phyloP scores from a whole-genome alignment of 352 stramenopile genomes.

The Globisporangium megalacanthum region DNA sequence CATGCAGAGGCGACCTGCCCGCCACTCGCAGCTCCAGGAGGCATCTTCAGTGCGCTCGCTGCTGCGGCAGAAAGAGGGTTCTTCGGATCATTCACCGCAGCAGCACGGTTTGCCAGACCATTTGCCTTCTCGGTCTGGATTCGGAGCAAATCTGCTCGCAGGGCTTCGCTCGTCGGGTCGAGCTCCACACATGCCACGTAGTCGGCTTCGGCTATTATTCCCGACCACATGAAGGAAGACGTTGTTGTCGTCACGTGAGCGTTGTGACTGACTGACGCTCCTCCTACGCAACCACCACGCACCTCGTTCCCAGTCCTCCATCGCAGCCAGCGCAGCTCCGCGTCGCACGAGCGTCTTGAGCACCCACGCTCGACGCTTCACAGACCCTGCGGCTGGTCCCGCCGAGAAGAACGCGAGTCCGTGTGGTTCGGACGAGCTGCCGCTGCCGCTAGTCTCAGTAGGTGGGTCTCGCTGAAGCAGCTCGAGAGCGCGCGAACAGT shows the following conservation, averaged over 20 bases:
- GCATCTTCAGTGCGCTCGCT: background rate
- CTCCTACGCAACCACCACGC: background rate
- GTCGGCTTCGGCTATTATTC: slow-evolving; percentile 40
- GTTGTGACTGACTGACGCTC: background rate
- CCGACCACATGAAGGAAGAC: slow-evolving; percentile 2
- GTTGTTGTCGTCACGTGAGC: background rate
- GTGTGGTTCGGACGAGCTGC: background rate
- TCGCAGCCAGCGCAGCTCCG: slow-evolving; percentile 38
- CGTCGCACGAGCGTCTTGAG: slow-evolving; percentile 72
- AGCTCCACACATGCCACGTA: slow-evolving; percentile 53
- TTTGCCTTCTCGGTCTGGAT: slow-evolving; percentile 19
- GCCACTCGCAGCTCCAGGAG: background rate
- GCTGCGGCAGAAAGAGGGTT: no score
- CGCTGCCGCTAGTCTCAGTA: background rate
- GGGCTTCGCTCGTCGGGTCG: slow-evolving; percentile 45
- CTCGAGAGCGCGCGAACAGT: slow-evolving; percentile 51
- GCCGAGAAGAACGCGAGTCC: slow-evolving; percentile 54
- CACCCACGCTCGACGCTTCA: slow-evolving; percentile 62
- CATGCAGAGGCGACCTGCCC: background rate
- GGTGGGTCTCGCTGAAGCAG: slow-evolving; percentile 41
- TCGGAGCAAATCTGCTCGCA: slow-evolving; percentile 38
- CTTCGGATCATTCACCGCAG: no score
- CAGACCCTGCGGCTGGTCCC: slow-evolving; percentile 41
- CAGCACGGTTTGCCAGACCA: background rate
- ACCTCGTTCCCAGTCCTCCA: slow-evolving; percentile 38